These are phyloP conservation scores for Penicillium samsonianum DNA, from an alignment of 495 filamentous ascomycete genomes.

Conservation along the genomic window DNA sequence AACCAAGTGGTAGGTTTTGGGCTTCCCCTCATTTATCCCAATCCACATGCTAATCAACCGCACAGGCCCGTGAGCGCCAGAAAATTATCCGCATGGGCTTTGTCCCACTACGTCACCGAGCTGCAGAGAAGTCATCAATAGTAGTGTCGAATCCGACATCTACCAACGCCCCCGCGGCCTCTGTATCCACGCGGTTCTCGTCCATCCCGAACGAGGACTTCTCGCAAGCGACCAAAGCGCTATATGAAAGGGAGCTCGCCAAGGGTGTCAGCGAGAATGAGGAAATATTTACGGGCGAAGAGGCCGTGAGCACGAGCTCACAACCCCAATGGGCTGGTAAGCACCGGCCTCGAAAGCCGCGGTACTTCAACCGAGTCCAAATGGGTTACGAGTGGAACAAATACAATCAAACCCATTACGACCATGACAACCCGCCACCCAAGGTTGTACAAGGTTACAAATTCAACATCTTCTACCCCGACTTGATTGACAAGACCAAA, in stretches of 20 bases:
- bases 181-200: slow-evolving; percentile 70
- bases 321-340: slow-evolving; percentile 85
- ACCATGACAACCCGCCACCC: slow-evolving; percentile 96
- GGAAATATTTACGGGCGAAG: slow-evolving; percentile 93
- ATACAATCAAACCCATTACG: slow-evolving; percentile 99
- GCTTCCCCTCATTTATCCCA: background rate
- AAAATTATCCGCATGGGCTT: slow-evolving; percentile 69
- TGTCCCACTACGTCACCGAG: slow-evolving; percentile 60
- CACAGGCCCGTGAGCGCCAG: slow-evolving; percentile 58
- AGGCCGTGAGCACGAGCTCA: slow-evolving; percentile 64
- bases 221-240: slow-evolving; percentile 83
- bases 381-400: slow-evolving; percentile 99
- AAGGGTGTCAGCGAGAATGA: slow-evolving; percentile 91
- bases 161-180: slow-evolving; percentile 35
- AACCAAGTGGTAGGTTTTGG: slow-evolving; percentile 52
- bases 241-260: slow-evolving; percentile 92
- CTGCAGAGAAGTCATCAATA: slow-evolving; percentile 50
- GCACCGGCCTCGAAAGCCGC: slow-evolving; percentile 88
- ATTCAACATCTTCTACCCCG: slow-evolving; percentile 99
- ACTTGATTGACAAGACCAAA: slow-evolving; percentile 93
- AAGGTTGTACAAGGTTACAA: slow-evolving; percentile 99
- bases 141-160: slow-evolving; percentile 31
- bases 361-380: slow-evolving; percentile 97
- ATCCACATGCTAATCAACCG: slow-evolving; percentile 3
- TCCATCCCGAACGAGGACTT: slow-evolving; percentile 78